phyloP scores from a whole-genome alignment of 2,329 filamentous ascomycete genomes.

The Shiraia bambusicola region DNA sequence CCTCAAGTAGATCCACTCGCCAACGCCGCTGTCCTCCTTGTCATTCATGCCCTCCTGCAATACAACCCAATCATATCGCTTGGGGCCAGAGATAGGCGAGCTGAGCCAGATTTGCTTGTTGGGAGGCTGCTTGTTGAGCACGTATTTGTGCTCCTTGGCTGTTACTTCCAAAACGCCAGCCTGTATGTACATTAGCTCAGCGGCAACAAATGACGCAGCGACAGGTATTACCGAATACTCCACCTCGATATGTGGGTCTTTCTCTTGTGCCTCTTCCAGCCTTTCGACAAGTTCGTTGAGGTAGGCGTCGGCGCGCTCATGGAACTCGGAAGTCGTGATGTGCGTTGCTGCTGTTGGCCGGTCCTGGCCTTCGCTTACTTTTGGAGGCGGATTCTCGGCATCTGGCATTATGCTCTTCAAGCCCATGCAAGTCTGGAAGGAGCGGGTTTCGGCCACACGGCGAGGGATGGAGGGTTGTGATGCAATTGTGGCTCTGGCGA shows the following conservation, averaged over 20 bases:
- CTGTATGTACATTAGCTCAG: constrained; percentile 51
- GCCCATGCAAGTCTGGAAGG: constrained; percentile 29
- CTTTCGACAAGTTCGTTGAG: constrained; percentile 61
- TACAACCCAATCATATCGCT: constrained; percentile 89
- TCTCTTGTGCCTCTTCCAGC: constrained; percentile 75
- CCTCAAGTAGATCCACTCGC: constrained; percentile 84
- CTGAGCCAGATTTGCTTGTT: constrained; percentile 98
- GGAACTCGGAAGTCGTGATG: constrained; percentile 71
- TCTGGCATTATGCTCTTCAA: constrained; percentile 49
- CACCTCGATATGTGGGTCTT: constrained; percentile 74
- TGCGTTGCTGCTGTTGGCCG: constrained; percentile 58
- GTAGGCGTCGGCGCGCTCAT: constrained; percentile 74
- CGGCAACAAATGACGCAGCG: background rate
- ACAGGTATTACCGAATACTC: constrained; percentile 76
- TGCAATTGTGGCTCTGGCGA: constrained; percentile 19
- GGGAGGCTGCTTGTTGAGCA: constrained; percentile 97
- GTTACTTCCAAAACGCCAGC: constrained; percentile 82
- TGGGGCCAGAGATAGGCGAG: constrained; percentile 86
- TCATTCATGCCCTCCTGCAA: constrained; percentile 70
- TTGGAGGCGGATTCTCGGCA: constrained; percentile 43
- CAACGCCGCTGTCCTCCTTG: constrained; percentile 73
- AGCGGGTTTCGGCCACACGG: constrained; percentile 14
- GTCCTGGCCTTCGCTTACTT: constrained; percentile 39
- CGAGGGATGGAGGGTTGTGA: constrained; percentile 1
- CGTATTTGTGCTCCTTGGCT: constrained; percentile 71